Base-by-base conservation (phyloP, 805 yeast genomes). In the Kodamaea restingae region DNA sequence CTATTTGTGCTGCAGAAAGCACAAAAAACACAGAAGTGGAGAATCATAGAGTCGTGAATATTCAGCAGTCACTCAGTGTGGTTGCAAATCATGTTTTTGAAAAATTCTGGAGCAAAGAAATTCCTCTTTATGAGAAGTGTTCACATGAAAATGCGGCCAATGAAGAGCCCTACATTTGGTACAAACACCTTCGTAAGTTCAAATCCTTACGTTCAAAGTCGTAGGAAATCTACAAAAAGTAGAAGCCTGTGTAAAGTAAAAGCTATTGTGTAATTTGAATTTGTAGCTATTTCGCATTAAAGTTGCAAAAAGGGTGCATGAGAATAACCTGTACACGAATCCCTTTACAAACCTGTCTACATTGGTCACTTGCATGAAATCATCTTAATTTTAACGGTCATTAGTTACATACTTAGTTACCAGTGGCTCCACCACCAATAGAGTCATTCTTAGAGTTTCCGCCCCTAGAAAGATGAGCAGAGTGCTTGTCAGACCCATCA, bases 401-500 rank as follows among this genome's bases (percentile, higher is more conserved):
- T 36, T 32, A 14, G 7, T 28, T 24, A 22, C 18, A 18, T 29
- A 15, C 36, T 41, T 42, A 49, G 38, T 50, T 49, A 25, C 46
- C 49, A 28, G 58, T 39, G 26, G 47, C 51, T 32, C 64, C 55
- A 29, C 50, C 55, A 15, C 73, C 73, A 14, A 56, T 58, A 0
- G 76, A 50, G 39, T 76, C 81, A 47, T 78, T 78, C 8, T 70
- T 41, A 38, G 52, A 56, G 45, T 50, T 45, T 21, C 60, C 41
- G 10, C 54, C 59, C 7, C 51, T 45, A 15, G 43, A 12, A 21
- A 55, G n/a, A 4, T 44, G 38, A 7, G 53, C 42, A 10, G 51
- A 44, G 15, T 65, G 66, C 57, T 77, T 77, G 35, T 75, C 62
- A 14, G 66, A 56, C 30, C 95, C 95, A n/a, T 76, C 63, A 28